Percentiles rank a stretch among this genome's conserved stretches.
Conservation (phyloP, 805 yeast genomes). For the Zygosaccharomyces pseudorouxii region DNA sequence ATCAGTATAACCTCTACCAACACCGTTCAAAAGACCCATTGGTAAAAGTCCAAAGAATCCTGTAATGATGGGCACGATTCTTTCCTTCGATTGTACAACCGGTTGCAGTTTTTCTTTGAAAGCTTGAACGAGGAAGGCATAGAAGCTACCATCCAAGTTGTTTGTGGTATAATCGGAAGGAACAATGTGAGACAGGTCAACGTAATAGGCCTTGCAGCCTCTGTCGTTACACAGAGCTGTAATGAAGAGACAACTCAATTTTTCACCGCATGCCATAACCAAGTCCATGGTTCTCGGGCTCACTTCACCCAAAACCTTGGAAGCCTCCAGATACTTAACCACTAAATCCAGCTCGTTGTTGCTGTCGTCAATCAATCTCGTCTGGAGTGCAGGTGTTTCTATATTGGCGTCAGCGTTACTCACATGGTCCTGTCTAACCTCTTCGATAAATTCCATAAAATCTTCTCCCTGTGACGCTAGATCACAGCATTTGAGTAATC, state of each 20-base stretch:
- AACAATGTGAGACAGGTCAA: conserved; percentile 72
- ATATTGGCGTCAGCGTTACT: conserved; percentile 61
- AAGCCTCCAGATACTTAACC: conserved; percentile 71
- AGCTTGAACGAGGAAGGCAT: conserved; percentile 48
- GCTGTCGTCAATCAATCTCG: conserved; percentile 55
- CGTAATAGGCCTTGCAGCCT: conserved; percentile 71
- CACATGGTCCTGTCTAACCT: conserved; percentile 74
- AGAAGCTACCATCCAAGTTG: conserved; percentile 65
- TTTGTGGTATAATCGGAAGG: conserved; percentile 51
- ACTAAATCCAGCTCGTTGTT: conserved; percentile 62
- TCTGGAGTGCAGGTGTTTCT: conserved; percentile 41
- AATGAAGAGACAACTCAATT: conserved; percentile 85
- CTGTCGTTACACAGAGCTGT: conserved; percentile 76
- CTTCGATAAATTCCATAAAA: conserved; percentile 54
- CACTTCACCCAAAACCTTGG: conserved; percentile 87
- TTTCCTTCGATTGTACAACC: conserved; percentile 35
- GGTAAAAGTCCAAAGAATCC: conserved; percentile 97
- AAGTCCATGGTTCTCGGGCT: conserved; percentile 82
- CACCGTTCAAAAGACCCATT: conserved; percentile 87
- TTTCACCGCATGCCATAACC: conserved; percentile 92
- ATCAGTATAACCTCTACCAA: conserved; percentile 97
- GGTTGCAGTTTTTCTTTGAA: conserved; percentile 48
- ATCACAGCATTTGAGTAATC: conserved; percentile 82
- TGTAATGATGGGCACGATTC: conserved; percentile 79
- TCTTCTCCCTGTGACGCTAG: conserved; percentile 57